These are phyloP conservation scores for Clarireedia hainanense DNA, from an alignment of 2,329 filamentous ascomycete genomes.

Conservation along the genomic window DNA sequence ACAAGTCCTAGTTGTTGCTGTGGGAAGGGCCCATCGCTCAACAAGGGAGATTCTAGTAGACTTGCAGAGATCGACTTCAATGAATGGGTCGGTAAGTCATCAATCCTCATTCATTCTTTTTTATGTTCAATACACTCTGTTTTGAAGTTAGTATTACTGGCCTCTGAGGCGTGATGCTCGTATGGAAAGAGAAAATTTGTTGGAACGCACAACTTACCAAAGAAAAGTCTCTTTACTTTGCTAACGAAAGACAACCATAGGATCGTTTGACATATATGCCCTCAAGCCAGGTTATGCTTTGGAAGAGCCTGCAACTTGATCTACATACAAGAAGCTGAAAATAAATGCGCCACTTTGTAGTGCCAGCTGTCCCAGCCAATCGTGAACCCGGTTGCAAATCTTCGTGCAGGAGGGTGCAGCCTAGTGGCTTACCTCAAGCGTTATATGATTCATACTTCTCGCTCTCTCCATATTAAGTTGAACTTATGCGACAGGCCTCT, in stretches of 20 bases:
- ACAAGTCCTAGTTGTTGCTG: background rate
- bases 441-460: too few species aligned
- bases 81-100: conserved; percentile 32
- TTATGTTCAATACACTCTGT: background rate
- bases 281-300: background rate
- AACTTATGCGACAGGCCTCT: too few species aligned
- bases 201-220: too few species aligned
- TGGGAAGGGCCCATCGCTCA: conserved; percentile 16
- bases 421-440: too few species aligned
- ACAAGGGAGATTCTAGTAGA: background rate
- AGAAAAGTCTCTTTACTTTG: background rate
- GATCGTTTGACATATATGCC: background rate
- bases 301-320: background rate
- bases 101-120: background rate
- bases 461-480: too few species aligned
- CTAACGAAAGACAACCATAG: background rate
- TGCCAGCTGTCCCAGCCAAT: too few species aligned
- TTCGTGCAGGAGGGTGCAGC: too few species aligned
- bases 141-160: too few species aligned
- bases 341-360: too few species aligned
- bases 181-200: too few species aligned
- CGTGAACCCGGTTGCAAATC: too few species aligned
- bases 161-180: too few species aligned
- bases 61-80: conserved; percentile 35
- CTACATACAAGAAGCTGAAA: background rate